A percentile compares a stretch with the other conserved stretches of the same genome.
Evolutionary conservation across 2,329 filamentous ascomycete species (phyloP).

Genomic region (Botryotinia calthae): DNA sequence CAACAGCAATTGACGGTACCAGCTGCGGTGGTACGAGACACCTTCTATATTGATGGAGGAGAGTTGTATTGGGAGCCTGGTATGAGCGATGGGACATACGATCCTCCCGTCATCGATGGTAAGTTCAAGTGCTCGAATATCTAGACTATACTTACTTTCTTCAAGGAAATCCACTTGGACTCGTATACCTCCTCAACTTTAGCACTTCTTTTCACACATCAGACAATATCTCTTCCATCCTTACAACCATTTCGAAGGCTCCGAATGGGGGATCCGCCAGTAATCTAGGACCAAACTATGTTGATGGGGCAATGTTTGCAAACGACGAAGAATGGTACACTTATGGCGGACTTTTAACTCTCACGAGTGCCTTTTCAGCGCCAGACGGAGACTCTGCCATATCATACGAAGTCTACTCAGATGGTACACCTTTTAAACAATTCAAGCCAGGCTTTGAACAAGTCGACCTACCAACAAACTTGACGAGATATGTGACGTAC

Average conservation of each 20-base stretch:
- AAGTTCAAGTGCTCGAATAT: constrained; percentile 25
- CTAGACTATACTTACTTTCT: constrained; percentile 18
- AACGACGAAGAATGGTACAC: constrained; percentile 63
- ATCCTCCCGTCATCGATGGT: constrained; percentile 43
- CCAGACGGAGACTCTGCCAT: constrained; percentile 48
- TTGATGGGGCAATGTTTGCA: constrained; percentile 62
- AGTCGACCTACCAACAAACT: constrained; percentile 40
- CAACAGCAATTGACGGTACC: constrained; percentile 31
- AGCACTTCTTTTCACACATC: constrained; percentile 53
- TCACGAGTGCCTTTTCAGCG: constrained; percentile 40
- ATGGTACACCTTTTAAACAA: constrained; percentile 45
- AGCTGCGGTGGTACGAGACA: constrained; percentile 60
- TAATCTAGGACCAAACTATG: constrained; percentile 54
- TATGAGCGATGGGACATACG: constrained; percentile 45
- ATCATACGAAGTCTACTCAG: constrained; percentile 53
- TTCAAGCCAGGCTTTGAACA: background rate
- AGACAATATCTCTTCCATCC: constrained; percentile 52
- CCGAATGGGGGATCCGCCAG: constrained; percentile 46
- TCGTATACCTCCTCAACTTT: constrained; percentile 58
- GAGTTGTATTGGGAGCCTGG: constrained; percentile 52
- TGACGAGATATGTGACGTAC: constrained; percentile 62
- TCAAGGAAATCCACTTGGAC: constrained; percentile 51
- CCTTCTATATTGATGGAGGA: constrained; percentile 65
- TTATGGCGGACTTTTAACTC: constrained; percentile 56
- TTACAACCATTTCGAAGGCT: constrained; percentile 50